Evolutionary conservation across 2,329 filamentous ascomycete species (phyloP), one percentile per base, ranked within the genome.

Genomic region (Verticillium nubilum): DNA sequence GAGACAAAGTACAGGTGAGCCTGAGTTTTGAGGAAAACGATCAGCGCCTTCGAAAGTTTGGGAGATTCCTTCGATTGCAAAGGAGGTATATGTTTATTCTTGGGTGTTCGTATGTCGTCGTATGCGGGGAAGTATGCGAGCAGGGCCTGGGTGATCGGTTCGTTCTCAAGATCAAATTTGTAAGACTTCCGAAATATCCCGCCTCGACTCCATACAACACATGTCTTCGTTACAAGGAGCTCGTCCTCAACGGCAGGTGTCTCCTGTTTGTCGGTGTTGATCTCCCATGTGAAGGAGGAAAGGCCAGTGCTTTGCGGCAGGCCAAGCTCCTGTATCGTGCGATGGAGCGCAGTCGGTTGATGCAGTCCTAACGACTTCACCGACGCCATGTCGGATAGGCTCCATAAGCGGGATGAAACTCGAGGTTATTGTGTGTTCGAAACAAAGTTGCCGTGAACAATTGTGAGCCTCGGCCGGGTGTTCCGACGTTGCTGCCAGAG

Each of bases 1-100:
- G 90, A 86, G 37, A 98, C 83, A 71, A 96, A 97, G 78, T 93
- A 96, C 64, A 99, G 86, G 70, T 98, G 94, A 25, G 91, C 92
- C 70, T 98, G 94, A 0, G 91, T 93, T 74, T 91, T 93, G 65
- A 99, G 84, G 66, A 98, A 90, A 56, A 99, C 90, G 7, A 98
- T 91, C 62, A 99, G 77, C 4, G 94, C 92, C 68, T 88, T 83
- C 50, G 84, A 82, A 26, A 85, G 72, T 0, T 64, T 60, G n/a
- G 15, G 29, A 17, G 47, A 27, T 10, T 64, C 60, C 12, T 64
- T 58, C 7, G 62, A 6, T 15, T 50, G 59, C 15, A 54, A 59
- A 13, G 63, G 54, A 23, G 62, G 50, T 17, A 56, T 60, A 42
- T 29, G 25, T 12, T 61, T 59, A 52, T 61, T 54, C 26, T 61